phyloP scores from a whole-genome alignment of 805 yeast genomes.

The Metschnikowia hibisci region DNA sequence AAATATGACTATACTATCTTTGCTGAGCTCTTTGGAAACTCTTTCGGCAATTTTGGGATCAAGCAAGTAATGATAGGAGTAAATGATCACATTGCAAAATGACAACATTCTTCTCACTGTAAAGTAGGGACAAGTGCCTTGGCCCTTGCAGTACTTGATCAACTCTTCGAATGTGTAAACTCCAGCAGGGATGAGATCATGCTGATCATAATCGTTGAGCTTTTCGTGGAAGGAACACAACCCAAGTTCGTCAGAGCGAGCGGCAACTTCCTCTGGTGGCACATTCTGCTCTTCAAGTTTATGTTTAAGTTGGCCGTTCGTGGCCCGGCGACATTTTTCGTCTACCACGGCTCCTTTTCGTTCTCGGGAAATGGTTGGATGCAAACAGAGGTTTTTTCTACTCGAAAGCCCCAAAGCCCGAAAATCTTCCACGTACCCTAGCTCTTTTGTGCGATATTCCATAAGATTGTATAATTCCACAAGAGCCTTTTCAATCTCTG shows the following conservation, averaged over 20 bases:
- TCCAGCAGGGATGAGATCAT: slow-evolving; percentile 84
- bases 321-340: slow-evolving; percentile 91
- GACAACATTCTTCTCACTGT: slow-evolving; percentile 98
- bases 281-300: slow-evolving; percentile 48
- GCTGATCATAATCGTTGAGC: slow-evolving; percentile 80
- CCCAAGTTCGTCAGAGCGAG: slow-evolving; percentile 29
- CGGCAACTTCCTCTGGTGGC: slow-evolving; percentile 48
- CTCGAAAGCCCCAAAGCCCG: slow-evolving; percentile 91
- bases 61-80: slow-evolving; percentile 91
- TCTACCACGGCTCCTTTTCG: slow-evolving; percentile 90
- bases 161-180: slow-evolving; percentile 91
- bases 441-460: slow-evolving; percentile 78
- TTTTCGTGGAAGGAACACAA: slow-evolving; percentile 91
- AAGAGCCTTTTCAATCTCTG: slow-evolving; percentile 95
- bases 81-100: slow-evolving; percentile 87
- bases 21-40: slow-evolving; percentile 86
- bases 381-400: slow-evolving; percentile 90
- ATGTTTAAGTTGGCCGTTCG: slow-evolving; percentile 81
- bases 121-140: slow-evolving; percentile 91
- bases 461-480: slow-evolving; percentile 85
- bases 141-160: slow-evolving; percentile 68
- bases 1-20: slow-evolving; percentile 89
- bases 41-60: slow-evolving; percentile 97
- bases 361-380: slow-evolving; percentile 83
- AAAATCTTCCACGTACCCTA: slow-evolving; percentile 86